Evolutionary conservation across 805 yeast genomes (phyloP), one percentile per base, ranked within the genome.

Genomic region (Saccharomycopsis sp.): DNA sequence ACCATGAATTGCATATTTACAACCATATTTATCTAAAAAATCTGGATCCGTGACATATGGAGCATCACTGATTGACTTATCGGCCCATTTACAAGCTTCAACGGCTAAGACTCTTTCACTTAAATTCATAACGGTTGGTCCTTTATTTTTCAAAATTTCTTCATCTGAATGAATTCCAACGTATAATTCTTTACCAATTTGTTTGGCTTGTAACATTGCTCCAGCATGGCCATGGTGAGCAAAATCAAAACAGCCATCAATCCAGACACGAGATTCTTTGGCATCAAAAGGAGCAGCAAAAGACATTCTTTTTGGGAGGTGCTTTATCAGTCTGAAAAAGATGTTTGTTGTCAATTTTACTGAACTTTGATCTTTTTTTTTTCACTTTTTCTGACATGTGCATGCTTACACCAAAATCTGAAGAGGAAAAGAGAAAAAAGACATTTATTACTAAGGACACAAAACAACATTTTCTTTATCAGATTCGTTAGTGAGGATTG

Each of bases 151-250:
- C 34, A 69, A 59, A 37, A 92, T 92, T 26, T 81, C 97, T 49
- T 78, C 88, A 59, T 92, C 98, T 3, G 84, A 76, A 59, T 92
- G 98, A 17, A 92, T 84, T 1, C 98, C 98, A 10, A 85, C 95
- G 42, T 63, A 74, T 32, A 87, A 69, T 47, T 75, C 85, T 21
- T 66, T 63, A 8, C 95, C 95, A 14, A 82, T 69, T 51, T 79
- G 84, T 30, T 94, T 70, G 1, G 98, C 96, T 58, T 92, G 98
- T 42, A 84, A 62, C 73, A 92, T 77, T 17, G 97, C 98, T 23
- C 96, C 96, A 2, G 96, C 94, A 53, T 92, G 98, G 19, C 71
- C 97, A 55, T 92, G 97, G 58, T 92, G 98, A 31, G 95, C 85
- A 62, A 92, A 92, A 59, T 92, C 98, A 61, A 92, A 92, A 57